Conservation (phyloP, 106 monocot genomes). For the Alisma plantagoaquatica region DNA sequence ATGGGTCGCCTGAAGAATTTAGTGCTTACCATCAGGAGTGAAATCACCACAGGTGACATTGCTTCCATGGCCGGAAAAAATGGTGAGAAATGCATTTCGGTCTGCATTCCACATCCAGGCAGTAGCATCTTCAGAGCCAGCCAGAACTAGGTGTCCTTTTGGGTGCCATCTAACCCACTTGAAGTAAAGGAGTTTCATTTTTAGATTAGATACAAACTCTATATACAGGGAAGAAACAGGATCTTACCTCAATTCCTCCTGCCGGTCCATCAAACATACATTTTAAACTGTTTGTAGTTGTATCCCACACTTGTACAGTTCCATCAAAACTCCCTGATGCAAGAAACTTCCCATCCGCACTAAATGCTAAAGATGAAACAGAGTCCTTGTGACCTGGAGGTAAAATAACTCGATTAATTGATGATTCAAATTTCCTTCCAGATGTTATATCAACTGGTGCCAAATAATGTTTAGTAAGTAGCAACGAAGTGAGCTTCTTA, state of each 20-base stretch:
- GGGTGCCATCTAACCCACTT: constrained; percentile 99
- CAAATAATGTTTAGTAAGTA: too few species aligned
- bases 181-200: constrained; percentile 4
- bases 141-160: constrained; percentile 64
- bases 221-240: not conserved
- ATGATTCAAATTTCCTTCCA: too few species aligned
- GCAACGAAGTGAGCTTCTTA: too few species aligned
- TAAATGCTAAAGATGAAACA: constrained; percentile 63
- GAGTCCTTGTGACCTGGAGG: constrained; percentile 65
- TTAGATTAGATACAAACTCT: not conserved
- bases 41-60: constrained; percentile 94
- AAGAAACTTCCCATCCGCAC: constrained; percentile 68
- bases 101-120: constrained; percentile 97
- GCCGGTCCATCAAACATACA: constrained; percentile 67
- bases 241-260: constrained; percentile 57
- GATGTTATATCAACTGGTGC: too few species aligned
- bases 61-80: constrained; percentile 79
- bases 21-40: constrained; percentile 79
- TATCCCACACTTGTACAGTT: constrained; percentile 66
- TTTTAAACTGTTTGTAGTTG: constrained; percentile 21
- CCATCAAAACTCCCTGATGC: constrained; percentile 93
- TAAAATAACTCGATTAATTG: too few species aligned
- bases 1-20: not conserved
- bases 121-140: constrained; percentile 77
- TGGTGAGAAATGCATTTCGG: constrained; percentile 38